phyloP scores from a whole-genome alignment of 768 basidiomycete species.

The Leccinellum rugosiceps region DNA sequence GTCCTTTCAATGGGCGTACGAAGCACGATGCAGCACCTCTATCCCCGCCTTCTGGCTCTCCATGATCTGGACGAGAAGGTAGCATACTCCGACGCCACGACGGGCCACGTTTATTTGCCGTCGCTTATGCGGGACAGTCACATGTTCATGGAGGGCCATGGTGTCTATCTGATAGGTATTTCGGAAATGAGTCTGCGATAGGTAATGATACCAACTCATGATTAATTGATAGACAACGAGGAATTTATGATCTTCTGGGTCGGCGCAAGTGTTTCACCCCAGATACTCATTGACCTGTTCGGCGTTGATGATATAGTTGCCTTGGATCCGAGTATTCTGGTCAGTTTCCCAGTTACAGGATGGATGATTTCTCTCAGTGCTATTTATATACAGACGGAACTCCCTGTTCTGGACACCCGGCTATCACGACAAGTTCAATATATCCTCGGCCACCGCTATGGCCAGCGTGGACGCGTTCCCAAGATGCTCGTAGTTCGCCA shows the following conservation, averaged over 20 bases:
- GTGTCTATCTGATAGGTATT: slow-evolving; percentile 90
- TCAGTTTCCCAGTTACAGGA: slow-evolving; percentile 32
- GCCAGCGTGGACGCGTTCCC: slow-evolving; percentile 49
- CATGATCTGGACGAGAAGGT: slow-evolving; percentile 76
- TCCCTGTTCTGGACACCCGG: slow-evolving; percentile 69
- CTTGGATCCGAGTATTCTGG: slow-evolving; percentile 62
- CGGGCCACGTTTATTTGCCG: slow-evolving; percentile 64
- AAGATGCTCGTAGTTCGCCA: slow-evolving; percentile 83
- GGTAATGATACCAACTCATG: slow-evolving; percentile 12
- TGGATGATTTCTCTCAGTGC: slow-evolving; percentile 1
- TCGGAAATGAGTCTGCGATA: slow-evolving; percentile 9
- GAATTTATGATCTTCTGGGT: slow-evolving; percentile 89
- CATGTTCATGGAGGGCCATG: slow-evolving; percentile 83
- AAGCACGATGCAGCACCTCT: slow-evolving; percentile 71
- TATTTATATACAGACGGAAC: slow-evolving; percentile 46
- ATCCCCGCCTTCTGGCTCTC: slow-evolving; percentile 83
- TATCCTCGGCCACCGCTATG: slow-evolving; percentile 67
- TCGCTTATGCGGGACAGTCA: slow-evolving; percentile 79
- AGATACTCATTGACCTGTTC: slow-evolving; percentile 79
- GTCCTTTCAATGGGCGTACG: slow-evolving; percentile 70
- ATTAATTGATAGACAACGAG: slow-evolving; percentile 67
- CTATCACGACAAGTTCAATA: slow-evolving; percentile 85
- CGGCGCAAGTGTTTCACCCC: slow-evolving; percentile 76
- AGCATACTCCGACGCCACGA: slow-evolving; percentile 62
- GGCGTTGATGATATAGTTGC: slow-evolving; percentile 75